phyloP scores from a whole-genome alignment of 2,329 filamentous ascomycete genomes.

The Colletotrichum sp. region DNA sequence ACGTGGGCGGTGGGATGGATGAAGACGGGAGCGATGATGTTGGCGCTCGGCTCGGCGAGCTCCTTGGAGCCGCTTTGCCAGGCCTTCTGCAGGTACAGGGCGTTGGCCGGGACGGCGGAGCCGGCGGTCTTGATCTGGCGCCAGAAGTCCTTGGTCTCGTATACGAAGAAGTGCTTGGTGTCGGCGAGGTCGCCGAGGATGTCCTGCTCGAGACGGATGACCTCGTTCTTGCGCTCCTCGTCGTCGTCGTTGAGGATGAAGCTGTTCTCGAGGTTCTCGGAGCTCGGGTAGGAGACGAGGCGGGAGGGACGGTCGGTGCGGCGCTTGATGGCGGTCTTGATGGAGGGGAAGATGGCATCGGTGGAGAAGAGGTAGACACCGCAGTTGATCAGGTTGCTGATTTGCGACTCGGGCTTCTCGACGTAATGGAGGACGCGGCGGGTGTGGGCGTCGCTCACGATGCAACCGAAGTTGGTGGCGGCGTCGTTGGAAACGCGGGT shows the following conservation, averaged over 20 bases:
- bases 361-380: constrained; percentile 97
- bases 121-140: constrained; percentile 99
- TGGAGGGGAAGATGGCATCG: constrained; percentile 95
- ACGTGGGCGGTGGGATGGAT: constrained; percentile 92
- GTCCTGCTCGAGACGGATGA: constrained; percentile 95
- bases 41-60: constrained; percentile 81
- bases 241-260: constrained; percentile 54
- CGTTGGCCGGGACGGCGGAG: constrained; percentile 95
- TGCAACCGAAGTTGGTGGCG: constrained; percentile 96
- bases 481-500: constrained; percentile 91
- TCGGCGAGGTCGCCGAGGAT: constrained; percentile 95
- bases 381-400: constrained; percentile 99
- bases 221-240: constrained; percentile 78
- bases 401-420: constrained; percentile 97
- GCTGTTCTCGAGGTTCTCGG: constrained; percentile 83
- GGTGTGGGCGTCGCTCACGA: constrained; percentile 91
- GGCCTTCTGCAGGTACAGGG: constrained; percentile 93
- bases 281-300: constrained; percentile 92
- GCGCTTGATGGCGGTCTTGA: constrained; percentile 93
- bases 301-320: constrained; percentile 84
- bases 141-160: constrained; percentile 99
- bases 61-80: constrained; percentile 83
- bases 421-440: constrained; percentile 98
- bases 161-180: constrained; percentile 96
- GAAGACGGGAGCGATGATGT: constrained; percentile 91